Percentiles rank a stretch among this genome's conserved stretches.
Conservation (phyloP, 1,284 basidiomycete species). For the Boletus smithii region DNA sequence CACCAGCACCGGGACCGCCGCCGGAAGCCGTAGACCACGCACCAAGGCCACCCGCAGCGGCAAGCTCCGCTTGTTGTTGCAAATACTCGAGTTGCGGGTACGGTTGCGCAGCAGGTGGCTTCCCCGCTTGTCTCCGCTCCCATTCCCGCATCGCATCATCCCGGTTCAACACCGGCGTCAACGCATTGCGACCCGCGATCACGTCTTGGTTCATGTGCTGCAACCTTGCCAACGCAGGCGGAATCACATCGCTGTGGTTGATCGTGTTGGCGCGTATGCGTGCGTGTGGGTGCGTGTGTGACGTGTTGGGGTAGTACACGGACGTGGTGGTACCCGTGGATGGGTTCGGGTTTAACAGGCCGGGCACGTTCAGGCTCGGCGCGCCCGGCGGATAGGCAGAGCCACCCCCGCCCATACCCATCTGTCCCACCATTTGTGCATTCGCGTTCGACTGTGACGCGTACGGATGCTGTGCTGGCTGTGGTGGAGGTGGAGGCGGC, state of each 20-base stretch:
- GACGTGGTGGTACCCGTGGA: conserved; percentile 36
- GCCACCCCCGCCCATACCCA: conserved; percentile 25
- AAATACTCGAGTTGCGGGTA: conserved; percentile 87
- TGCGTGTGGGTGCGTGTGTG: conserved; percentile 39
- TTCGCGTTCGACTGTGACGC: conserved; percentile 24
- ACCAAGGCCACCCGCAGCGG: conserved; percentile 54
- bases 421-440: conserved; percentile 22
- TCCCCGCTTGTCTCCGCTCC: conserved; percentile 77
- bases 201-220: conserved; percentile 88
- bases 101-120: conserved; percentile 59
- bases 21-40: conserved; percentile 41
- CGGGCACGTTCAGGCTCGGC: conserved; percentile 26
- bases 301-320: conserved; percentile 63
- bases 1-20: not conserved
- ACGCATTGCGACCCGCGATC: conserved; percentile 73
- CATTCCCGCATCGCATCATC: conserved; percentile 89
- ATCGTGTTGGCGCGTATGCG: conserved; percentile 85
- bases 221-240: conserved; percentile 84
- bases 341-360: conserved; percentile 50
- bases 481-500: conserved; percentile 32
- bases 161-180: conserved; percentile 86
- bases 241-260: conserved; percentile 80
- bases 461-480: conserved; percentile 28
- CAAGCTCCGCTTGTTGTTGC: conserved; percentile 89
- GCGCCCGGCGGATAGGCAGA: conserved; percentile 42